Percentiles rank a stretch among this genome's conserved stretches.
These are phyloP conservation scores for Ambispora gerdemannii DNA, from an alignment of 192 early-diverging fungal genomes.

Conservation along the genomic window DNA sequence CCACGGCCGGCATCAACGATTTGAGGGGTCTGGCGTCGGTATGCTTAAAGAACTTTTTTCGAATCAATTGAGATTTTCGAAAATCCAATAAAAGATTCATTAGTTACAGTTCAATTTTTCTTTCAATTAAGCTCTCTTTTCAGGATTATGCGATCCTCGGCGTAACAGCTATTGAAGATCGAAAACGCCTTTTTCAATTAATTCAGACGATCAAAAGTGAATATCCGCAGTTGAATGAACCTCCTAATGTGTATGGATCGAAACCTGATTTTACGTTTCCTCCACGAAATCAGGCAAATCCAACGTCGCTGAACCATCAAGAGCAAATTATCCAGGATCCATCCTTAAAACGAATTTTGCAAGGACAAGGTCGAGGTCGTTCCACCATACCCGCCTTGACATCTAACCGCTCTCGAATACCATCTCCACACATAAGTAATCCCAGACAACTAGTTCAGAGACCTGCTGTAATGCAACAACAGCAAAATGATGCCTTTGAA, in stretches of 20 bases:
- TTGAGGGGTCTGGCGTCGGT: not conserved
- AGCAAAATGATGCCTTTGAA: slow-evolving; percentile 10
- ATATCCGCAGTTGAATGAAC: slow-evolving; percentile 33
- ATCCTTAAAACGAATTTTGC: not conserved
- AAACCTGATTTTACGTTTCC: slow-evolving; percentile 6
- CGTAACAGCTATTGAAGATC: slow-evolving; percentile 57
- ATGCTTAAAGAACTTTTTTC: not conserved
- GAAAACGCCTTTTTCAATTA: slow-evolving; percentile 54
- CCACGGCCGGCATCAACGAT: slow-evolving; percentile 7
- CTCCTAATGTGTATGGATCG: slow-evolving; percentile 22
- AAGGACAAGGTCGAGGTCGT: slow-evolving; percentile 9
- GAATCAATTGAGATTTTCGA: too few species aligned
- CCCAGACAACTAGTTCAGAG: not conserved
- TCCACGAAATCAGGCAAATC: not conserved
- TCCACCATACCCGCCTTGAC: not conserved
- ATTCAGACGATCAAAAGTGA: slow-evolving; percentile 40
- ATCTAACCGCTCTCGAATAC: slow-evolving; percentile 3
- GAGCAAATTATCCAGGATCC: not conserved
- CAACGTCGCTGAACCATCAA: not conserved
- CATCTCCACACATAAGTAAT: not conserved
- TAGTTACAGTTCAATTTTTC: not conserved
- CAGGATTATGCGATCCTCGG: slow-evolving; percentile 62
- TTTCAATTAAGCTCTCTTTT: slow-evolving; percentile 66
- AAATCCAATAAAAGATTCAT: not conserved
- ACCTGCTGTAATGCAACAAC: slow-evolving; percentile 1